Evolutionary conservation across 805 yeast genomes (phyloP).

Genomic region (Metschnikowia cerradonensis): DNA sequence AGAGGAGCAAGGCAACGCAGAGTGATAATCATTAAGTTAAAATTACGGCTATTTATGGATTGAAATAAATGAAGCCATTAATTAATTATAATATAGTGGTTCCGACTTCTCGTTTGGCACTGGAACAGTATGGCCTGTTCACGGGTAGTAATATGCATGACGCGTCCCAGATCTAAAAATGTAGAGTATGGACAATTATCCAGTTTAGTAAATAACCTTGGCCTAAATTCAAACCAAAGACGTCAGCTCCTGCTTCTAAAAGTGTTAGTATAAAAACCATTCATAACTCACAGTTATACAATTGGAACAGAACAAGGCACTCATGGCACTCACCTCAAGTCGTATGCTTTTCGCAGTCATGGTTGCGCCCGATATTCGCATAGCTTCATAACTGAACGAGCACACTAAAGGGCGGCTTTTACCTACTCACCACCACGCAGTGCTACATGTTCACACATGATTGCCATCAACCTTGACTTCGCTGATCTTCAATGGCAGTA

Average conservation of each 20-base stretch:
- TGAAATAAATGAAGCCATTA: too few relatives aligned
- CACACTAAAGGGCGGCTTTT: not conserved
- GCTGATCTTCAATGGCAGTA: slow-evolving; percentile 42
- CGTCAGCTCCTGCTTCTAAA: too few relatives aligned
- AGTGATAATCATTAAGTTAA: not conserved
- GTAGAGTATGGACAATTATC: not conserved
- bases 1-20: not conserved
- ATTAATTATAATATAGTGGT: not conserved
- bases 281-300: not conserved
- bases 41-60: too few relatives aligned
- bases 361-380: slow-evolving; percentile 1
- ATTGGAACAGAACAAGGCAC: not conserved
- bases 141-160: not conserved
- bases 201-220: too few relatives aligned
- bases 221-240: too few relatives aligned
- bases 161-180: not conserved
- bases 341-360: not conserved
- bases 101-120: too few relatives aligned
- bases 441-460: slow-evolving; percentile 23
- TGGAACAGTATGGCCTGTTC: too few relatives aligned
- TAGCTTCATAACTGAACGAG: not conserved
- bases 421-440: not conserved
- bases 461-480: slow-evolving; percentile 40
- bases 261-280: not conserved
- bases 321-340: not conserved